A percentile compares a stretch with the other conserved stretches of the same genome.
Evolutionary conservation across 148 eudicot species (phyloP).

Genomic region (Dianthus caryophyllus): DNA sequence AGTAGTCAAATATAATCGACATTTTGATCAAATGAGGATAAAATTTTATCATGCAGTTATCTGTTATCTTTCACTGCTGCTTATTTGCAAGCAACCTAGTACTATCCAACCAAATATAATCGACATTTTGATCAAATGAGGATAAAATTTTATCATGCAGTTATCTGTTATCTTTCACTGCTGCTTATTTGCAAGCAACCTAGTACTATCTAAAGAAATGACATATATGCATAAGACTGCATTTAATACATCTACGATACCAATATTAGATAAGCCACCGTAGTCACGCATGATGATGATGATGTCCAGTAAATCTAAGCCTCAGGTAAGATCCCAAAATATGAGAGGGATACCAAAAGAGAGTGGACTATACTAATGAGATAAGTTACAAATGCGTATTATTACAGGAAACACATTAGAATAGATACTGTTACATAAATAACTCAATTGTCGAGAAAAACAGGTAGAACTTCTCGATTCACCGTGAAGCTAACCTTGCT

Average conservation of each 20-base stretch:
- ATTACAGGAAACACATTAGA: too few species aligned
- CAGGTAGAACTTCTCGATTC: background rate
- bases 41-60: background rate
- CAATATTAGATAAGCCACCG: background rate
- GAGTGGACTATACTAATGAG: background rate
- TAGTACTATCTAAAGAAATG: background rate
- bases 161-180: background rate
- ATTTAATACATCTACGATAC: background rate
- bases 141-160: background rate
- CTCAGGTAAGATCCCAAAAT: background rate
- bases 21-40: too few species aligned
- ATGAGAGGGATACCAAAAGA: background rate
- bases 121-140: too few species aligned
- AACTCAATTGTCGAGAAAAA: background rate
- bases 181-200: background rate
- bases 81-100: background rate
- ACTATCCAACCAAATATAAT: background rate
- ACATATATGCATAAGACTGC: background rate
- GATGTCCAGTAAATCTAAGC: background rate
- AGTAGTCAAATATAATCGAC: too few species aligned
- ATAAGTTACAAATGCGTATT: background rate
- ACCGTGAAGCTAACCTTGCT: conserved; percentile 45
- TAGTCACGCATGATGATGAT: background rate
- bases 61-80: background rate
- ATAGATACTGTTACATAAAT: background rate